Percentiles rank a stretch among this genome's conserved stretches.
Conservation (phyloP, 805 yeast genomes). For the Pichia heedii region DNA sequence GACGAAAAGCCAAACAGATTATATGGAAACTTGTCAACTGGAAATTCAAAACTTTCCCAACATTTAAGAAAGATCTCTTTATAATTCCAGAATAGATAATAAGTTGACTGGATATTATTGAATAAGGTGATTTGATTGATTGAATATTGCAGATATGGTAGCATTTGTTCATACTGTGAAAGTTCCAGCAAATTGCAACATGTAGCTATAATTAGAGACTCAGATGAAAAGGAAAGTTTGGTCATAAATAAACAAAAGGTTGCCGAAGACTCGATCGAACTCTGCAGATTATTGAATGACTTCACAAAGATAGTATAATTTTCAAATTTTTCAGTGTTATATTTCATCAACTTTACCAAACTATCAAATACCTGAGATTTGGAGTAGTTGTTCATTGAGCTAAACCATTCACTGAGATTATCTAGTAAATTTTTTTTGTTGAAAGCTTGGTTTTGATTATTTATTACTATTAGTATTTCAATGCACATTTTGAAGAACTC, state of each 20-base stretch:
- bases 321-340: slow-evolving; percentile 14
- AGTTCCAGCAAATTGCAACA: slow-evolving; percentile 36
- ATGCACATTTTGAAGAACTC: slow-evolving; percentile 29
- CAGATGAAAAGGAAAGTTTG: slow-evolving; percentile 24
- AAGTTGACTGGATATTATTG: slow-evolving; percentile 10
- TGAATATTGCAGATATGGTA: slow-evolving; percentile 24
- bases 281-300: slow-evolving; percentile 29
- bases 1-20: slow-evolving; percentile 30
- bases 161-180: slow-evolving; percentile 25
- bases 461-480: neutral
- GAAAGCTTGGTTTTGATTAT: neutral
- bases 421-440: slow-evolving; percentile 6
- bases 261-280: slow-evolving; percentile 30
- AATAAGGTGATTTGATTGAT: slow-evolving; percentile 19
- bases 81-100: slow-evolving; percentile 24
- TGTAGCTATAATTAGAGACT: slow-evolving; percentile 26
- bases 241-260: slow-evolving; percentile 32
- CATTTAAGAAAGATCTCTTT: slow-evolving; percentile 31
- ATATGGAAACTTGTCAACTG: slow-evolving; percentile 32
- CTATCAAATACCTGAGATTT: slow-evolving; percentile 1
- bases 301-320: slow-evolving; percentile 26
- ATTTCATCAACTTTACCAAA: slow-evolving; percentile 1
- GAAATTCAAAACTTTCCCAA: slow-evolving; percentile 33
- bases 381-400: slow-evolving; percentile 3
- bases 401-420: neutral